Evolutionary conservation across 306 rosid species (phyloP).

Genomic region (Medicago ruthenica): DNA sequence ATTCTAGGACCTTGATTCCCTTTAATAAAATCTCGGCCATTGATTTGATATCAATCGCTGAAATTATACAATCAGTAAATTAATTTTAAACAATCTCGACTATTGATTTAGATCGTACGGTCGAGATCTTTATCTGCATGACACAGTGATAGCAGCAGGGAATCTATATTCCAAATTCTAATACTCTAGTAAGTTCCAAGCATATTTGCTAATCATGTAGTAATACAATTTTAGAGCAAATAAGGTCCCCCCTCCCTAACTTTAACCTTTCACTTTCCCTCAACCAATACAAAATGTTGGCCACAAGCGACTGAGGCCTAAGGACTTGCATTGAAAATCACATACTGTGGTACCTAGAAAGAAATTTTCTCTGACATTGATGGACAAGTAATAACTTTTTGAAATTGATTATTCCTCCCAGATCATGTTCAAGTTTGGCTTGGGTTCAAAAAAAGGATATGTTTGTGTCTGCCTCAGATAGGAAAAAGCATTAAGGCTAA

Average conservation of each 20-base stretch:
- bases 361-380: constrained; percentile 49
- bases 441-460: constrained; percentile 38
- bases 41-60: neutral
- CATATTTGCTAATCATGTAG: constrained; percentile 1
- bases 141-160: neutral
- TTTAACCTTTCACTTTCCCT: constrained; percentile 26
- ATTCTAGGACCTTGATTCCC: neutral
- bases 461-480: constrained; percentile 26
- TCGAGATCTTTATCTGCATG: neutral
- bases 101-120: neutral
- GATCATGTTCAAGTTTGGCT: constrained; percentile 41
- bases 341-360: constrained; percentile 41
- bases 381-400: constrained; percentile 49
- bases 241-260: neutral
- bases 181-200: constrained; percentile 16
- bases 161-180: neutral
- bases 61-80: neutral
- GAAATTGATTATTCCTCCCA: constrained; percentile 32
- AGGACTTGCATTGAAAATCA: constrained; percentile 36
- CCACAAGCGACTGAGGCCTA: constrained; percentile 38
- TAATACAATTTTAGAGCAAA: neutral
- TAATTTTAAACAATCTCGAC: neutral
- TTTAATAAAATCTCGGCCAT: neutral
- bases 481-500: constrained; percentile 33
- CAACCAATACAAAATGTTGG: constrained; percentile 45